Evolutionary conservation across 257 asterid genomes (phyloP).

Genomic region (Solanum tacnaense): DNA sequence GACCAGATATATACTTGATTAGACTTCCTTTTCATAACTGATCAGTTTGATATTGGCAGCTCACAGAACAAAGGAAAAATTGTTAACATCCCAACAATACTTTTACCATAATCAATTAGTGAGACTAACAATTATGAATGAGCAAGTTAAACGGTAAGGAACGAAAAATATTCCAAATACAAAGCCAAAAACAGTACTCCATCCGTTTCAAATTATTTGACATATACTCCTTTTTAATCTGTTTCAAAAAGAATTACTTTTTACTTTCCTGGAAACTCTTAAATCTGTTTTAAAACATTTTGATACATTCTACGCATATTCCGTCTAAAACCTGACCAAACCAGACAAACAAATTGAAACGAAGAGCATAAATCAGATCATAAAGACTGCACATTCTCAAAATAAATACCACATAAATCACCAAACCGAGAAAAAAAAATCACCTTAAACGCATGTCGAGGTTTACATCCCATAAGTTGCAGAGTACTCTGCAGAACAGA

Average conservation of each 20-base stretch:
- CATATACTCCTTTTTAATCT: neutral
- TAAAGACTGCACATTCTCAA: neutral
- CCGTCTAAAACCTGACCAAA: neutral
- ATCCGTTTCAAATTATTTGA: neutral
- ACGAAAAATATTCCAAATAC: neutral
- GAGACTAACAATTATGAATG: neutral
- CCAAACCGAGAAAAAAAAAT: neutral
- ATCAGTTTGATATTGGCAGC: neutral
- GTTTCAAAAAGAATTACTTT: neutral
- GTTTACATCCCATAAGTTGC: slow-evolving; percentile 97
- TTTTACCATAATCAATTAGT: neutral
- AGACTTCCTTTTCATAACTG: neutral
- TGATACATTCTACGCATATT: neutral
- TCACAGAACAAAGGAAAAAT: neutral
- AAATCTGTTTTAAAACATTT: no score
- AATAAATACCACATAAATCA: neutral
- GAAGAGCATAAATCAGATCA: neutral
- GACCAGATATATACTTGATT: neutral
- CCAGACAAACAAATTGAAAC: neutral
- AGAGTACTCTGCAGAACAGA: slow-evolving; percentile 86
- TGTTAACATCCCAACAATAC: neutral
- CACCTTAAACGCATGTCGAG: slow-evolving; percentile 98
- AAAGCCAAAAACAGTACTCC: neutral
- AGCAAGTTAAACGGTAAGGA: neutral
- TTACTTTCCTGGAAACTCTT: neutral